Evolutionary conservation across 345 rosid genomes (phyloP).

Genomic region (Populus pruinosa): DNA sequence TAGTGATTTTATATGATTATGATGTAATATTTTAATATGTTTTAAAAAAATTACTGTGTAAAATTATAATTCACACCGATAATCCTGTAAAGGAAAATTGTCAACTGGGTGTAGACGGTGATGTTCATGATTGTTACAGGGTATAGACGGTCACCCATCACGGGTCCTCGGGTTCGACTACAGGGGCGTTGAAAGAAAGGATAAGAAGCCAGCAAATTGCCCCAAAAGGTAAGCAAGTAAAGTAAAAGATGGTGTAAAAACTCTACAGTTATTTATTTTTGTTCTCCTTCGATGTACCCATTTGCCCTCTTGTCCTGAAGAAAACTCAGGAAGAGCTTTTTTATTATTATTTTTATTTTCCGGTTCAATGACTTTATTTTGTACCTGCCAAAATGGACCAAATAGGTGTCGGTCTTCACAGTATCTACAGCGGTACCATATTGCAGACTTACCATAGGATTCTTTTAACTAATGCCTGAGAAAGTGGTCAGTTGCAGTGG

Average conservation of each 20-base stretch:
- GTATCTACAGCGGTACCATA: not conserved
- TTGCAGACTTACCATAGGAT: not conserved
- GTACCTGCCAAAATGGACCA: not conserved
- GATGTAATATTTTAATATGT: no score
- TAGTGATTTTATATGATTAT: no score
- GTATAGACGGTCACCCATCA: conserved; percentile 38
- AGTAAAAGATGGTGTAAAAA: conserved; percentile 11
- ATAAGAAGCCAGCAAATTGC: conserved; percentile 36
- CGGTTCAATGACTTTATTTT: not conserved
- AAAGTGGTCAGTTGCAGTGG: not conserved
- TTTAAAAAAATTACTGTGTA: no score
- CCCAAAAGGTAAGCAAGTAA: conserved; percentile 8
- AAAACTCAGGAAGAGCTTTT: not conserved
- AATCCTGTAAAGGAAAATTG: not conserved
- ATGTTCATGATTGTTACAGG: conserved; percentile 24
- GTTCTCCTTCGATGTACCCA: conserved; percentile 5
- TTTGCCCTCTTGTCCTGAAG: conserved; percentile 11
- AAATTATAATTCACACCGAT: no score
- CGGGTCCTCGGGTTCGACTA: conserved; percentile 47
- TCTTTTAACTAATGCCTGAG: not conserved
- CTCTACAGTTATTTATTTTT: conserved; percentile 25
- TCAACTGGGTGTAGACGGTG: conserved; percentile 27
- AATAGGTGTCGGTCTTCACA: not conserved
- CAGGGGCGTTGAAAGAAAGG: conserved; percentile 24
- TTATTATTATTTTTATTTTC: not conserved